Conservation (phyloP, 768 basidiomycete species). For the Pleurotus platypus region DNA sequence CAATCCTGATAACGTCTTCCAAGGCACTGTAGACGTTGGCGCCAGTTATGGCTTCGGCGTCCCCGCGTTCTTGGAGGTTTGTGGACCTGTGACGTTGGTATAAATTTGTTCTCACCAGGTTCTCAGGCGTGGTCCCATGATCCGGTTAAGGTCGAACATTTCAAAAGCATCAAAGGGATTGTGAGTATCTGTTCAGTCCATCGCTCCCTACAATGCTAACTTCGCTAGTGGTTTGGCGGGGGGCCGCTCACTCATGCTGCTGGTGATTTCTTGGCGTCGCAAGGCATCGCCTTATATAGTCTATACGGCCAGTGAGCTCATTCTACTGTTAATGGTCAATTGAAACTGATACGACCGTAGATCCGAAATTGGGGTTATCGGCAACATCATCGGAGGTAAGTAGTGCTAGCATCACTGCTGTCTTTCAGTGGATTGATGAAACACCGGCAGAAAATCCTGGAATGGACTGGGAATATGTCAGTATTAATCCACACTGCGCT, state of each 20-base stretch:
- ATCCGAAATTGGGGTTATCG: slow-evolving; percentile 11
- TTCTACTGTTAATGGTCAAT: no score
- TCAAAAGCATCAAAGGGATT: slow-evolving; percentile 7
- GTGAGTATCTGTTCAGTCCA: background rate
- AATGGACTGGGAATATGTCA: slow-evolving; percentile 20
- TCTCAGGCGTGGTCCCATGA: slow-evolving; percentile 7
- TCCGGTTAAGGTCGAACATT: slow-evolving; percentile 8
- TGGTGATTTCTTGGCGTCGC: slow-evolving; percentile 23
- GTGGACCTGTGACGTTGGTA: background rate
- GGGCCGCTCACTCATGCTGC: slow-evolving; percentile 19
- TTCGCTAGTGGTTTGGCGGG: slow-evolving; percentile 11
- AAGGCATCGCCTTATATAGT: slow-evolving; percentile 24
- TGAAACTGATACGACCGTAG: background rate
- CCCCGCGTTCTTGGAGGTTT: slow-evolving; percentile 26
- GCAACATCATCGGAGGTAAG: slow-evolving; percentile 8
- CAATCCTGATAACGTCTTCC: slow-evolving; percentile 24
- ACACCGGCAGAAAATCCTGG: slow-evolving; percentile 7
- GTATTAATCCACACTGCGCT: slow-evolving; percentile 11
- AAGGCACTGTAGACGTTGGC: slow-evolving; percentile 14
- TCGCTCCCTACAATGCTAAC: background rate
- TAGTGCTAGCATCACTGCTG: background rate
- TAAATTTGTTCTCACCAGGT: background rate
- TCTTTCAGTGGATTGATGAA: no score
- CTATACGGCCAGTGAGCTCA: slow-evolving; percentile 26
- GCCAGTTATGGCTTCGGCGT: slow-evolving; percentile 18